Base-by-base conservation (phyloP, 306 rosid species). In the Arachis stenosperma region DNA sequence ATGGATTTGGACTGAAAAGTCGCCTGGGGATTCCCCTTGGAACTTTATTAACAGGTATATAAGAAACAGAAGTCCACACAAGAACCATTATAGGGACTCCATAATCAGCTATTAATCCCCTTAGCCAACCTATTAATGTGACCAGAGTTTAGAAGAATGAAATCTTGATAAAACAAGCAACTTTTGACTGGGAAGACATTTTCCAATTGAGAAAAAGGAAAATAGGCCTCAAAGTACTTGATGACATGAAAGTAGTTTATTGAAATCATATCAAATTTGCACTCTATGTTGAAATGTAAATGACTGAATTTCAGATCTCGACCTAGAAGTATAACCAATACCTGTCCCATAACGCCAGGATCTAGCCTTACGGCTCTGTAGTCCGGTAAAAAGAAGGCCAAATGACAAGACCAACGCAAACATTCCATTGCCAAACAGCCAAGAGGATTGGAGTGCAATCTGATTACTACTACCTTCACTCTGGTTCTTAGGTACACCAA, bases 371-470 rank as follows among this genome's bases (percentile, higher is more conserved):
- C 98, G 97, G 80, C 98, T 93, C 82, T 73, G 80, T 15, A 93
- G 83, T 69, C 93, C 96, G 9, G 96, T 93, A 29, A 80, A 81
- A 69, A 90, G 97, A 71, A 93, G 98, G 77, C 98, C 97, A 33
- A 93, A 93, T 30, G 98, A 90, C 46, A 93, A 81, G 80, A 93
- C 96, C 69, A 93, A 80, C 4, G 97, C 98, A 85, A 93, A 93
- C 98, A 90, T 93, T 81, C 98, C 98, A 84, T 93, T 93, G 69
- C 98, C 98, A 81, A 93, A 93, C 59, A 86, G 81, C 98, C 98
- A 93, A 44, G 97, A 76, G 67, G 86, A 81, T 47, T 84, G 88
- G 27, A 93, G 83, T 12, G 89, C 91, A 55, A 82, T 69, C 70
- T 75, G 89, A 75, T 86, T 77, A 39, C 74, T 78, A 52, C 84